Evolutionary conservation across 2,329 filamentous ascomycete species (phyloP).

Genomic region (Exserohilum rostratum): DNA sequence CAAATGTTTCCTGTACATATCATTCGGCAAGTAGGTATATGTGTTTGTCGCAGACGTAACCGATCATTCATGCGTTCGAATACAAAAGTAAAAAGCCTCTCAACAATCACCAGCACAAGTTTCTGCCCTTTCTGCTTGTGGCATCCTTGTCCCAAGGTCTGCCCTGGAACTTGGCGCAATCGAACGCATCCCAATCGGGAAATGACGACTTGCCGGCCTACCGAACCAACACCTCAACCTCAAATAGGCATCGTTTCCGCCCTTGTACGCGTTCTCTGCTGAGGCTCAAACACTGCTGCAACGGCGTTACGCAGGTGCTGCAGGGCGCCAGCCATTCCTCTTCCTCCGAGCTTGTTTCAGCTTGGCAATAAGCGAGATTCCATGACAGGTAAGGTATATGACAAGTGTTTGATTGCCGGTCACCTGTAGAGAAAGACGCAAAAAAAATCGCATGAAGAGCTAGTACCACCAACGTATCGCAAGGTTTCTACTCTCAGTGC

Average conservation of each 20-base stretch:
- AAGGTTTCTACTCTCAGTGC: too few relatives aligned
- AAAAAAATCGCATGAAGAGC: too few relatives aligned
- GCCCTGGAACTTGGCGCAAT: not conserved
- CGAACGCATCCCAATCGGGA: not conserved
- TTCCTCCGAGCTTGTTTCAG: constrained; percentile 17
- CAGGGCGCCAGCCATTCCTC: constrained; percentile 10
- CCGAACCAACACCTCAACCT: not conserved
- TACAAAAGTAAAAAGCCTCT: constrained; percentile 23
- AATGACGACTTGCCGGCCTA: not conserved
- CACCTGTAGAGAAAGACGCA: too few relatives aligned
- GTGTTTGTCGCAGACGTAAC: constrained; percentile 16
- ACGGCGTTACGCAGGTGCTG: constrained; percentile 15
- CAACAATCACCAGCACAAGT: constrained; percentile 8
- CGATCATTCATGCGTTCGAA: constrained; percentile 31
- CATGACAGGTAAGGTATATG: constrained; percentile 16
- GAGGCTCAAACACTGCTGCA: constrained; percentile 22
- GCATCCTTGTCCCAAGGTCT: not conserved
- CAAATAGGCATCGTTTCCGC: constrained; percentile 9
- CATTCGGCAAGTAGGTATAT: constrained; percentile 17
- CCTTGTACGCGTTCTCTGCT: constrained; percentile 2
- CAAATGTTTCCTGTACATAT: constrained; percentile 31
- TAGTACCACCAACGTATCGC: too few relatives aligned
- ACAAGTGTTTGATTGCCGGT: constrained; percentile 5
- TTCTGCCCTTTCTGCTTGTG: not conserved
- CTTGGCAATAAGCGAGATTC: constrained; percentile 15